These are phyloP conservation scores for Tolypocladium endophyticum DNA, from an alignment of 2,329 filamentous ascomycete species.

Conservation along the genomic window DNA sequence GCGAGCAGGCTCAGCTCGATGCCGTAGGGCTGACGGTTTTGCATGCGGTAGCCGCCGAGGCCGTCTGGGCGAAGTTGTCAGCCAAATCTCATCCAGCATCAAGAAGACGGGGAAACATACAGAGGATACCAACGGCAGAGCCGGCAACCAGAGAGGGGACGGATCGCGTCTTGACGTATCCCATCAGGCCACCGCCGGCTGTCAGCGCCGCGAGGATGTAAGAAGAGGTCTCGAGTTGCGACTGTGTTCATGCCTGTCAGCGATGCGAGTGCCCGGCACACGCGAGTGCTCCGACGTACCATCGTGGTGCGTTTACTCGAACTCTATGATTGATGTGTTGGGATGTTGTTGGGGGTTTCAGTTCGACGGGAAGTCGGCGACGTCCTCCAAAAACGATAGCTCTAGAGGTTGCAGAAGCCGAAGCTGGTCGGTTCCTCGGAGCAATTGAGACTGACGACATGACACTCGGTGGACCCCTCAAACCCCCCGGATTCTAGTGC, in stretches of 20 bases:
- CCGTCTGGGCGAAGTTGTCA: conserved; percentile 41
- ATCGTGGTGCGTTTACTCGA: neutral
- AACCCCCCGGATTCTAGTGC: neutral
- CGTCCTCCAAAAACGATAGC: neutral
- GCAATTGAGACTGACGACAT: conserved; percentile 7
- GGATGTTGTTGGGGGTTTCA: neutral
- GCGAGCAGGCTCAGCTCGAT: conserved; percentile 83
- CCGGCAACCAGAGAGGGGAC: conserved; percentile 81
- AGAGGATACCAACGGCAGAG: conserved; percentile 62
- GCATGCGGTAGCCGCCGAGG: conserved; percentile 71
- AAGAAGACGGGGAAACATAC: conserved; percentile 27
- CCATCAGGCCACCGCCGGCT: conserved; percentile 76
- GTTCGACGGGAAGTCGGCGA: neutral
- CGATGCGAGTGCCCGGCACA: neutral
- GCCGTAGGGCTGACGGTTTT: conserved; percentile 66
- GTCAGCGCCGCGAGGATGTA: conserved; percentile 73
- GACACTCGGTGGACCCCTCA: neutral
- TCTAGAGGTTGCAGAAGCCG: neutral
- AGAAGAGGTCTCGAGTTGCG: conserved; percentile 45
- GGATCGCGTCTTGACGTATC: conserved; percentile 76
- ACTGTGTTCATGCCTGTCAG: neutral
- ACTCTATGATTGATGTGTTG: too few relatives aligned
- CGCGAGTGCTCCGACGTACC: neutral
- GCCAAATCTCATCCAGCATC: neutral
- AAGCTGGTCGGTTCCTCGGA: conserved; percentile 6